phyloP scores from a whole-genome alignment of 2,329 filamentous ascomycete species.

The Gyromitra esculenta region DNA sequence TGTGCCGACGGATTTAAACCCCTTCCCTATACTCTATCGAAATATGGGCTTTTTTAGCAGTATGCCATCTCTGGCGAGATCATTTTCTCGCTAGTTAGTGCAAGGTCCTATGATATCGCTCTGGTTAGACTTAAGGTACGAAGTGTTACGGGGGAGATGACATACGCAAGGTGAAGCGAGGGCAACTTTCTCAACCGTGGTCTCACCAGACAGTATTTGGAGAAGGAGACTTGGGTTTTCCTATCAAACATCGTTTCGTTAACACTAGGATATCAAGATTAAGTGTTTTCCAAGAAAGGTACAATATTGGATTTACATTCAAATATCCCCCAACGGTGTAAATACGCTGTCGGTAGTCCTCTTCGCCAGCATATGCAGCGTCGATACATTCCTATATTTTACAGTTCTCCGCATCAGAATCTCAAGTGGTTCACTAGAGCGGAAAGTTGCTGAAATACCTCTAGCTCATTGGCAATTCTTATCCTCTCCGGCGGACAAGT shows the following conservation, averaged over 20 bases:
- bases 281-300: neutral
- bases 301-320: conserved; percentile 13
- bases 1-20: neutral
- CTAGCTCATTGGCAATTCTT: conserved; percentile 44
- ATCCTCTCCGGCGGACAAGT: conserved; percentile 30
- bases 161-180: conserved; percentile 25
- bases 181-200: conserved; percentile 32
- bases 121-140: neutral
- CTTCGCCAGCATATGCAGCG: conserved; percentile 40
- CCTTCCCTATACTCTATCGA: neutral
- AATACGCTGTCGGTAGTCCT: conserved; percentile 48
- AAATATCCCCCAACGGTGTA: conserved; percentile 44
- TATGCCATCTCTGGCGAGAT: conserved; percentile 19
- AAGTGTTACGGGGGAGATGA: neutral
- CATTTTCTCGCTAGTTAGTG: neutral
- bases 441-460: conserved; percentile 12
- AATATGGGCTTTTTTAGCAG: neutral
- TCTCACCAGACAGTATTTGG: conserved; percentile 31
- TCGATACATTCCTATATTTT: conserved; percentile 42
- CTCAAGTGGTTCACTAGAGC: neutral
- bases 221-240: conserved; percentile 42
- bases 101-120: conserved; percentile 21
- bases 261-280: neutral
- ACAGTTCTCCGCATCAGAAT: neutral
- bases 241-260: conserved; percentile 12